Percentiles rank a stretch among this genome's conserved stretches.
Conservation (phyloP, 106 monocot genomes). For the Dendrobium catenatum region DNA sequence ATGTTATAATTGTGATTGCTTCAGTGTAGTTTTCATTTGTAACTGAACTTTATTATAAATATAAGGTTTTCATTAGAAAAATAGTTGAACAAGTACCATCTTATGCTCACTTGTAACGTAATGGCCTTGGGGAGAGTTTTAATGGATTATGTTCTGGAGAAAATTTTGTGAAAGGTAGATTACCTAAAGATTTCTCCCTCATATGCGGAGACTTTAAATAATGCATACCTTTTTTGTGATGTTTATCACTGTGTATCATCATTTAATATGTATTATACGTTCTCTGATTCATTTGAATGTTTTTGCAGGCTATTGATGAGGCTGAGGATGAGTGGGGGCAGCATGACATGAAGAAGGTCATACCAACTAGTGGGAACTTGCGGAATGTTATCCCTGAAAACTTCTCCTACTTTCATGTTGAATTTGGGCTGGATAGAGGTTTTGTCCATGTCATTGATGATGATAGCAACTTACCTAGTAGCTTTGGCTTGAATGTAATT, state of each 20-base stretch:
- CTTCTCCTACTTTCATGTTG: slow-evolving; percentile 65
- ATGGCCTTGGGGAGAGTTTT: not conserved
- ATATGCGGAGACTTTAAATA: not conserved
- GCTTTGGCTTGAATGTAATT: slow-evolving; percentile 56
- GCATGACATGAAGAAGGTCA: slow-evolving; percentile 72
- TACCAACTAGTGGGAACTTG: slow-evolving; percentile 51
- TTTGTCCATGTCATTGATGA: slow-evolving; percentile 75
- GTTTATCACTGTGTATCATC: not conserved
- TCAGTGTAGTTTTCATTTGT: not conserved
- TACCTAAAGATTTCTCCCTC: too few species aligned
- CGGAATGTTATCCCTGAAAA: slow-evolving; percentile 49
- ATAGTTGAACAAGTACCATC: not conserved
- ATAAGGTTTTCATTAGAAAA: not conserved
- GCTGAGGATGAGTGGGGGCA: slow-evolving; percentile 77
- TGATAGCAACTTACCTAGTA: slow-evolving; percentile 49
- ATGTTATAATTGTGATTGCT: not conserved
- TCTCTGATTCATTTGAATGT: not conserved
- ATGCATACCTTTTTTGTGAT: not conserved
- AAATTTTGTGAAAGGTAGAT: too few species aligned
- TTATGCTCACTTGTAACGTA: not conserved
- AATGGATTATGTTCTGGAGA: too few species aligned
- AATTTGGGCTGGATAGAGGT: slow-evolving; percentile 61
- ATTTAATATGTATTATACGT: not conserved
- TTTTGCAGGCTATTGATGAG: slow-evolving; percentile 62
- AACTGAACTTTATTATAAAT: not conserved